Conservation (phyloP, 208 protist species). For the Trypanosoma mega region DNA sequence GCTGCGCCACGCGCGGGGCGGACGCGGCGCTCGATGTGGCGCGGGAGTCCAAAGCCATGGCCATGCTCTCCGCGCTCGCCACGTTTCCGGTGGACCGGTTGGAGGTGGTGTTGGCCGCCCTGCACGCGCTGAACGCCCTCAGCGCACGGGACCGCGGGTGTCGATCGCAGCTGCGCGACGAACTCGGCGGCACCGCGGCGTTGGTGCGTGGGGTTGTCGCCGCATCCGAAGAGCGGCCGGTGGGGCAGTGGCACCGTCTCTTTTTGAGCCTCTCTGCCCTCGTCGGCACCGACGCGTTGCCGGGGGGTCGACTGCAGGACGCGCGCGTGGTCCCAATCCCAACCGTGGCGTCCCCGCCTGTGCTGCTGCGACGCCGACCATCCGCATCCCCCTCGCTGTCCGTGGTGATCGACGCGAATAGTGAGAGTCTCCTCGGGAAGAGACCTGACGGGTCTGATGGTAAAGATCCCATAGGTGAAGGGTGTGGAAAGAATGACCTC, state of each 20-base stretch:
- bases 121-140: conserved; percentile 20
- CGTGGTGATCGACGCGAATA: no score
- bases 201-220: conserved; percentile 46
- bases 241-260: conserved; percentile 56
- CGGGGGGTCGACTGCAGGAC: conserved; percentile 10
- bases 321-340: background rate
- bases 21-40: conserved; percentile 16
- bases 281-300: conserved; percentile 54
- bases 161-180: conserved; percentile 21
- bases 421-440: no score
- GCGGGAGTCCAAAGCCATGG: conserved; percentile 14
- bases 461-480: no score
- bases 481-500: no score
- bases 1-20: background rate
- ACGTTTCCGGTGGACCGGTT: conserved; percentile 1
- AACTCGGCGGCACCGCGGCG: conserved; percentile 33
- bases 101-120: conserved; percentile 19
- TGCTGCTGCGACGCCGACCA: background rate
- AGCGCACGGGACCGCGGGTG: conserved; percentile 16
- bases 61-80: conserved; percentile 12
- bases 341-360: conserved; percentile 2
- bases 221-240: conserved; percentile 28
- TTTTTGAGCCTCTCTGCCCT: conserved; percentile 47
- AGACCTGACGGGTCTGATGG: no score
- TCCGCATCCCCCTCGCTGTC: no score